phyloP scores from a whole-genome alignment of 345 rosid genomes.

The Luvunga scandens region DNA sequence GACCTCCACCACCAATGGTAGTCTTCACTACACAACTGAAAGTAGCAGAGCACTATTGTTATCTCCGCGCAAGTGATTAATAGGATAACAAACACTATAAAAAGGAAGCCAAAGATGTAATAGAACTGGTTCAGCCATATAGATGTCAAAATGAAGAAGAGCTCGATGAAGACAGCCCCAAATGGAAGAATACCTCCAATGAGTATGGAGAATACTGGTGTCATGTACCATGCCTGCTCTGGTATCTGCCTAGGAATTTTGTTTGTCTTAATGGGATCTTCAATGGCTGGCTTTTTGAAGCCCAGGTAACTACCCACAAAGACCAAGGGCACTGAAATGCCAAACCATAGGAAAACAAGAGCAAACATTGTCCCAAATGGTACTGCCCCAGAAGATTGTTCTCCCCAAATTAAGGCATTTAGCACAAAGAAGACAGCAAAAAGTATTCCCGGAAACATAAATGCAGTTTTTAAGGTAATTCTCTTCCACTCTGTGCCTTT shows the following conservation, averaged over 20 bases:
- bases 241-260: conserved; percentile 94
- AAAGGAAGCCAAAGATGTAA: conserved; percentile 98
- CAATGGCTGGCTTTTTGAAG: conserved; percentile 85
- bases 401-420: conserved; percentile 92
- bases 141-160: conserved; percentile 93
- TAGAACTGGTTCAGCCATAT: conserved; percentile 99
- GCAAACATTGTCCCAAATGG: conserved; percentile 99
- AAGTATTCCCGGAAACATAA: conserved; percentile 91
- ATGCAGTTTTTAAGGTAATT: conserved; percentile 85
- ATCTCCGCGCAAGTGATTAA: conserved; percentile 94
- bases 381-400: conserved; percentile 92
- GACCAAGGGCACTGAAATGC: conserved; percentile 93
- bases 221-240: conserved; percentile 98
- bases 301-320: conserved; percentile 95
- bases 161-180: conserved; percentile 96
- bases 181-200: conserved; percentile 97
- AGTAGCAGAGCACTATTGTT: conserved; percentile 90
- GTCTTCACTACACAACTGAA: conserved; percentile 96
- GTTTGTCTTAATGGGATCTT: conserved; percentile 92
- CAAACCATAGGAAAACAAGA: conserved; percentile 93
- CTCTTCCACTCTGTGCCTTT: conserved; percentile 96
- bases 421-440: conserved; percentile 79
- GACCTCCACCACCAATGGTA: conserved; percentile 99
- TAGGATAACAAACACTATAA: conserved; percentile 83
- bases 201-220: conserved; percentile 83